phyloP scores from a whole-genome alignment of 441 rosid genomes.

The Populus hybrid region DNA sequence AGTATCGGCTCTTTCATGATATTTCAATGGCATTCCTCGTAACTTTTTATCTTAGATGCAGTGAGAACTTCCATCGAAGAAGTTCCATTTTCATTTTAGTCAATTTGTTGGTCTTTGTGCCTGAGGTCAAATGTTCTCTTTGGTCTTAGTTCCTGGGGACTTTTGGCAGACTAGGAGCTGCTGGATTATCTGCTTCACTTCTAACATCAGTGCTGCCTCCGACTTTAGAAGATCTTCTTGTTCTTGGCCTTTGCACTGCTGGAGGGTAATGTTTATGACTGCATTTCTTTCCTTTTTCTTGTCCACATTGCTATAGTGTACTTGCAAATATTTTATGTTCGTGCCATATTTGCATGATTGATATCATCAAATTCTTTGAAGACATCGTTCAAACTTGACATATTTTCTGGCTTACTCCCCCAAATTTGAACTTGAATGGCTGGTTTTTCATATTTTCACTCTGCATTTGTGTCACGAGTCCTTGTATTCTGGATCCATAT shows the following conservation, averaged over 20 bases:
- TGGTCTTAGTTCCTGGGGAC: conserved; percentile 65
- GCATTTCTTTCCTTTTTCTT: background rate
- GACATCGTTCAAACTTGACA: background rate
- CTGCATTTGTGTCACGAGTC: background rate
- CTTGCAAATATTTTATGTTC: background rate
- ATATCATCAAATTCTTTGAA: background rate
- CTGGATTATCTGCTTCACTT: conserved; percentile 86
- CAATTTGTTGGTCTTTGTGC: background rate
- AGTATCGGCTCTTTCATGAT: background rate
- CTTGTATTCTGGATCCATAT: background rate
- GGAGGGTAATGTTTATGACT: conserved; percentile 60
- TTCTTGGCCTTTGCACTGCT: conserved; percentile 85
- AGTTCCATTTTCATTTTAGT: background rate
- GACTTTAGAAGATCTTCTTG: conserved; percentile 89
- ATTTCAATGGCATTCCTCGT: background rate
- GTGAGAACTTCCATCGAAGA: background rate
- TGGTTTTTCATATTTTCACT: background rate
- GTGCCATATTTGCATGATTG: background rate
- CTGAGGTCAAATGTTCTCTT: conserved; percentile 20
- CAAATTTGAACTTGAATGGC: background rate
- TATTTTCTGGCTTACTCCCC: background rate
- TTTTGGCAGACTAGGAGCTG: conserved; percentile 86
- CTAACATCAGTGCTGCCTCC: conserved; percentile 80
- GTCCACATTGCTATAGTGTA: conserved; percentile 6
- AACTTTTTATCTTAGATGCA: background rate